Conservation (phyloP, 1,284 basidiomycete species). For the Porodaedalea pini region DNA sequence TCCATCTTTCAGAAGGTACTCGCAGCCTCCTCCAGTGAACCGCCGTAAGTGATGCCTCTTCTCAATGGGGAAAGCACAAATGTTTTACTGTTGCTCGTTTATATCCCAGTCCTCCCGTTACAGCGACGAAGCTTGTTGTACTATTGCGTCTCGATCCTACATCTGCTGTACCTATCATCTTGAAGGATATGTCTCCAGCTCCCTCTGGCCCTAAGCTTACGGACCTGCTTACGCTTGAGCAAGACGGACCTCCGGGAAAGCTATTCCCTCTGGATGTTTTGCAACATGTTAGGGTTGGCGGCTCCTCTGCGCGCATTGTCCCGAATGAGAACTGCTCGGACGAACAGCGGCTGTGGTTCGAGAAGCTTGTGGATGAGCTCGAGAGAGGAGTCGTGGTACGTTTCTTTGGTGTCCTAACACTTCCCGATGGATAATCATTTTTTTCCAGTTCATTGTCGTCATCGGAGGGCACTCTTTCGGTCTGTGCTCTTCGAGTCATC, state of each 20-base stretch:
- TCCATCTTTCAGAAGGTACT: background rate
- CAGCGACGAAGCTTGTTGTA: background rate
- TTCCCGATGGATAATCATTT: background rate
- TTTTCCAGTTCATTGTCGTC: conserved; percentile 8
- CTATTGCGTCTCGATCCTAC: conserved; percentile 6
- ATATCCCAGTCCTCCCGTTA: background rate
- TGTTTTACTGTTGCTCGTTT: background rate
- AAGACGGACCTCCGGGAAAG: conserved; percentile 15
- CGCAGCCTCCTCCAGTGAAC: background rate
- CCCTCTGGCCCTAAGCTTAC: background rate
- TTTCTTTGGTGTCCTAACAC: background rate
- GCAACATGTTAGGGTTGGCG: background rate
- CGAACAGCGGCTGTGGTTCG: conserved; percentile 2
- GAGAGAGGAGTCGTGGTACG: conserved; percentile 9
- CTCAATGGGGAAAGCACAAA: background rate
- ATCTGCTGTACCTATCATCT: conserved; percentile 2
- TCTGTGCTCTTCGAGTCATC: conserved; percentile 10
- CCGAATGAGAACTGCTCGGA: background rate
- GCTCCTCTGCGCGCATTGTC: conserved; percentile 10
- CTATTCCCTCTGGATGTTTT: conserved; percentile 4
- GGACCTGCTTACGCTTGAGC: background rate
- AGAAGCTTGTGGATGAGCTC: conserved; percentile 3
- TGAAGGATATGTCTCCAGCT: conserved; percentile 11
- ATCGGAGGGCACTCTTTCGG: background rate
- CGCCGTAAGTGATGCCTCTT: background rate